phyloP scores from a whole-genome alignment of 2,329 filamentous ascomycete genomes.

The Mariannaea sp. region DNA sequence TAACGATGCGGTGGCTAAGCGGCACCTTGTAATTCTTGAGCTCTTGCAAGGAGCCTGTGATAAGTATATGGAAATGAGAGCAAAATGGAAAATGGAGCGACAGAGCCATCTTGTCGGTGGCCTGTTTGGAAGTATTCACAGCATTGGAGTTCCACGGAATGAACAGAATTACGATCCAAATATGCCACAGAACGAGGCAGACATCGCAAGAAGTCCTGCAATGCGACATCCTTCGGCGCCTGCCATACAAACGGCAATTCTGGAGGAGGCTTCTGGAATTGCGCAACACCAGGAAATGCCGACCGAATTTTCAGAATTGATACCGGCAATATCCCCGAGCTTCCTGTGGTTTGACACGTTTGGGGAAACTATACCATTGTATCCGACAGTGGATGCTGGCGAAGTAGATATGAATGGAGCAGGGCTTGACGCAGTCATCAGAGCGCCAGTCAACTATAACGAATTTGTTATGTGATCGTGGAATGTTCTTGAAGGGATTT shows the following conservation, averaged over 20 bases:
- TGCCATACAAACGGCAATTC: slow-evolving; percentile 1
- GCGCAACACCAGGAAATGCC: slow-evolving; percentile 20
- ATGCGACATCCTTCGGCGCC: neutral
- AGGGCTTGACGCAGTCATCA: neutral
- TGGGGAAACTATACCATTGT: slow-evolving; percentile 34
- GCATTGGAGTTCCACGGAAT: slow-evolving; percentile 23
- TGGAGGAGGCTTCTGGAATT: neutral
- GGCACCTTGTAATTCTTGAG: slow-evolving; percentile 32
- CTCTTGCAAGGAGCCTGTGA: slow-evolving; percentile 33
- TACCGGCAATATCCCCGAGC: slow-evolving; percentile 33
- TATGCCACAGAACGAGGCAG: neutral
- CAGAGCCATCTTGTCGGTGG: slow-evolving; percentile 33
- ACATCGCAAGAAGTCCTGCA: slow-evolving; percentile 7
- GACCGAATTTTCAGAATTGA: slow-evolving; percentile 21
- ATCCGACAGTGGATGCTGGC: slow-evolving; percentile 34
- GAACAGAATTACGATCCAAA: neutral
- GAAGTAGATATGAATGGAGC: slow-evolving; percentile 20
- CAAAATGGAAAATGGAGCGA: slow-evolving; percentile 31
- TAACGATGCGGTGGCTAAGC: slow-evolving; percentile 29
- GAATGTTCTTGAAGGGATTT: too few species aligned
- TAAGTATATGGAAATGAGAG: slow-evolving; percentile 30
- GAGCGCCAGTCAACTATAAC: slow-evolving; percentile 11
- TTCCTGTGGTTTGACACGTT: slow-evolving; percentile 37
- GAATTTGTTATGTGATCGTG: slow-evolving; percentile 14
- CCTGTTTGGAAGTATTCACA: slow-evolving; percentile 32